phyloP scores from a whole-genome alignment of 371 early-diverging fungal species.

The Saksenaea vasiformis region DNA sequence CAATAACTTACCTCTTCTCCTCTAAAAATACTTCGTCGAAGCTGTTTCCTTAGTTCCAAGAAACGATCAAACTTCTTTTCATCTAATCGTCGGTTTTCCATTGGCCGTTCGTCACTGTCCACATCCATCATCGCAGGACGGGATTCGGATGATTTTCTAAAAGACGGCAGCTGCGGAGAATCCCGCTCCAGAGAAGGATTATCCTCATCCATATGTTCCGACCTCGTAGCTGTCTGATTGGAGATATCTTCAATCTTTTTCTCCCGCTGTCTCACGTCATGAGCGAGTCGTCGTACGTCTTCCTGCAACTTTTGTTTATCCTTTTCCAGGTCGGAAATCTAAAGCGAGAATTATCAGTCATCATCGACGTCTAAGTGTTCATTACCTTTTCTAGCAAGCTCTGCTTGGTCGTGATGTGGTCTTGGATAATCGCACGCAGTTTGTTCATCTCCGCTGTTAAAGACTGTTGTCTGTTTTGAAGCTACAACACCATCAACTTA shows the following conservation, averaged over 20 bases:
- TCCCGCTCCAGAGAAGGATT: neutral
- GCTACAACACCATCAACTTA: neutral
- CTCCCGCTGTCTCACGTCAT: conserved; percentile 21
- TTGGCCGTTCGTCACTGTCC: neutral
- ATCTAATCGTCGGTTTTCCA: neutral
- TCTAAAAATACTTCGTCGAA: conserved; percentile 42
- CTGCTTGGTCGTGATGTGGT: conserved; percentile 25
- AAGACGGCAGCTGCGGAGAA: neutral
- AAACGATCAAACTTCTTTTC: conserved; percentile 21
- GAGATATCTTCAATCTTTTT: conserved; percentile 6
- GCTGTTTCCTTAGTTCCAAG: conserved; percentile 33
- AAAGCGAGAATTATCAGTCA: neutral
- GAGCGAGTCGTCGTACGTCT: conserved; percentile 11
- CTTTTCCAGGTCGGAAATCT: conserved; percentile 41
- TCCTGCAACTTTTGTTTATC: conserved; percentile 33
- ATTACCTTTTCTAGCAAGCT: conserved; percentile 27
- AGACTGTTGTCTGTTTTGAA: conserved; percentile 20
- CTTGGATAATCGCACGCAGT: conserved; percentile 19
- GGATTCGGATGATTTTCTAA: neutral
- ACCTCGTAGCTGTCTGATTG: neutral
- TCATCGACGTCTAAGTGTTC: neutral
- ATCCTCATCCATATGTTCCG: conserved; percentile 11
- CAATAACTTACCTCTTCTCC: conserved; percentile 32
- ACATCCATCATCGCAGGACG: conserved; percentile 11
- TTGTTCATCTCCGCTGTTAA: conserved; percentile 26